Evolutionary conservation across 345 rosid genomes (phyloP).

Genomic region (Erodium maritimum): DNA sequence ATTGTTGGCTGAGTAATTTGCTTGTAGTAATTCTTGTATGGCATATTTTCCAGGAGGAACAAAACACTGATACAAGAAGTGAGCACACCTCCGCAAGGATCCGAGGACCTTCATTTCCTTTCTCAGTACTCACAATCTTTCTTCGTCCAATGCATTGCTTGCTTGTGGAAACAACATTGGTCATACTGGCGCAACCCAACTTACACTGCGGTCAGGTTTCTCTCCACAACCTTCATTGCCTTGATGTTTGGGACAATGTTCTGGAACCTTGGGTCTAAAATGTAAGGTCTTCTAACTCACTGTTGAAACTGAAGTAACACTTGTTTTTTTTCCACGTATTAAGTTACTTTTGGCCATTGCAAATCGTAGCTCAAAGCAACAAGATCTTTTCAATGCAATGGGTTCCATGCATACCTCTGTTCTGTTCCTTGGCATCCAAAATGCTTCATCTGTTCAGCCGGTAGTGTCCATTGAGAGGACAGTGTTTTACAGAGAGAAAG

Average conservation of each 20-base stretch:
- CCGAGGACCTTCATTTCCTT: conserved; percentile 44
- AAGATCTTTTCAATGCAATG: conserved; percentile 52
- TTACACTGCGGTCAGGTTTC: conserved; percentile 55
- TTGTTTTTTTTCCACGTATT: no score
- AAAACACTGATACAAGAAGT: conserved; percentile 44
- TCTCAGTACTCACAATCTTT: conserved; percentile 43
- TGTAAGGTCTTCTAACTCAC: conserved; percentile 22
- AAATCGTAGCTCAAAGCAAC: conserved; percentile 22
- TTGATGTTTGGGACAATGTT: conserved; percentile 58
- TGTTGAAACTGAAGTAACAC: no score
- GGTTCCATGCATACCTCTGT: conserved; percentile 72
- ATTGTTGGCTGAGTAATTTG: no score
- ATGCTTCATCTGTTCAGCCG: conserved; percentile 43
- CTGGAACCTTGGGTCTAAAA: conserved; percentile 59
- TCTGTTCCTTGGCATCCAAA: conserved; percentile 60
- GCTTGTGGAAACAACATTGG: conserved; percentile 62
- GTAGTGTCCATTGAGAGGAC: conserved; percentile 65
- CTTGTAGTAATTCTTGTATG: neutral
- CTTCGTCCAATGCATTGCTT: conserved; percentile 43
- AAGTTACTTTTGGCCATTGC: no score
- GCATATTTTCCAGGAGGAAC: conserved; percentile 41
- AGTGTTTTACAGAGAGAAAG: conserved; percentile 67
- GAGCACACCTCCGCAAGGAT: conserved; percentile 43
- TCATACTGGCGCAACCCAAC: conserved; percentile 77
- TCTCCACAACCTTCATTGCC: conserved; percentile 41